Percentiles rank a stretch among this genome's conserved stretches.
Evolutionary conservation across 1,284 basidiomycete genomes (phyloP).

Genomic region (Apiotrichum brassicae): DNA sequence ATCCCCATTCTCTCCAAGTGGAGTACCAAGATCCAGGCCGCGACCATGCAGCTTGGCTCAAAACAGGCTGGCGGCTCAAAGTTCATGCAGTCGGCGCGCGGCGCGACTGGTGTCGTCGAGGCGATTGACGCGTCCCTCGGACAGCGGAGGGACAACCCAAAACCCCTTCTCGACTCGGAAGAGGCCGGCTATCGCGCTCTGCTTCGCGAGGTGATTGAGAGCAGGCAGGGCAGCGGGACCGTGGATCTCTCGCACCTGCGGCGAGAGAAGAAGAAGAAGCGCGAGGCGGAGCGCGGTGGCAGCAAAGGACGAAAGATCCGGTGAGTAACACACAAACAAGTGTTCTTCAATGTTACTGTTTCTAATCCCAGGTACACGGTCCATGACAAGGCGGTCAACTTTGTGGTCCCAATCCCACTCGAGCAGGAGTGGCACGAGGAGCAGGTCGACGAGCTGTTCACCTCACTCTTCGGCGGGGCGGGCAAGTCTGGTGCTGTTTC

Average conservation of each 20-base stretch:
- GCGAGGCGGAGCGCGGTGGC: constrained; percentile 84
- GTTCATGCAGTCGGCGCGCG: constrained; percentile 58
- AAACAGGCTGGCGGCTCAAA: constrained; percentile 42
- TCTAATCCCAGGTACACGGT: constrained; percentile 63
- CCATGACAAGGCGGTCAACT: constrained; percentile 88
- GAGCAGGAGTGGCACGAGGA: constrained; percentile 73
- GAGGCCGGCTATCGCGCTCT: constrained; percentile 86
- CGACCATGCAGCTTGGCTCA: constrained; percentile 52
- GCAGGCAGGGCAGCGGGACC: constrained; percentile 30
- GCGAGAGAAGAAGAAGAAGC: constrained; percentile 58
- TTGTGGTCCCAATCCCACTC: constrained; percentile 79
- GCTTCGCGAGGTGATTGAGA: constrained; percentile 78
- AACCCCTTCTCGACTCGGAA: constrained; percentile 55
- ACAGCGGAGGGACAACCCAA: constrained; percentile 25
- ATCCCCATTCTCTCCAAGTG: constrained; percentile 77
- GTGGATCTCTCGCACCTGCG: constrained; percentile 33
- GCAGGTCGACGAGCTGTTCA: constrained; percentile 86
- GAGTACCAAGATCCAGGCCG: constrained; percentile 87
- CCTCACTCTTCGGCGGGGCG: constrained; percentile 63
- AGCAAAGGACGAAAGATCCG: constrained; percentile 82
- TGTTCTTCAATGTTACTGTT: no score
- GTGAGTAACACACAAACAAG: no score
- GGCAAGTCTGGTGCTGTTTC: constrained; percentile 11
- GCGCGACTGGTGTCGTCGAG: constrained; percentile 45
- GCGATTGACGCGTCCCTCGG: constrained; percentile 36